Evolutionary conservation across 192 early-diverging fungal genomes (phyloP).

Genomic region (Paraglomus brasilianum): DNA sequence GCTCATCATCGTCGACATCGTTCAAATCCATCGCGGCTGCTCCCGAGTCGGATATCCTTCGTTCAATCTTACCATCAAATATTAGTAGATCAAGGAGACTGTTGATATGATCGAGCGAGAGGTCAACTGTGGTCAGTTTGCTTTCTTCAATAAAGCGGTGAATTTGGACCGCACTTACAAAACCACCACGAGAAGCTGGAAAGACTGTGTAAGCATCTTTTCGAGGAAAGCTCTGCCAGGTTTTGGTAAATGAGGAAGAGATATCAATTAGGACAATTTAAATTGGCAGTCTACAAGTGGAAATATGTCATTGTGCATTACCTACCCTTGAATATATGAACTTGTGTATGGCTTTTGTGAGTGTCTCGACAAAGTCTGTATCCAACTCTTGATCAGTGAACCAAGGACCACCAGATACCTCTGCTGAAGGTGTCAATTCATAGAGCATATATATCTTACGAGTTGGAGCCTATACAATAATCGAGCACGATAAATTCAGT

Average conservation of each 20-base stretch:
- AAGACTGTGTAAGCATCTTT: background rate
- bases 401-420: conserved; percentile 91
- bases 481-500: background rate
- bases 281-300: background rate
- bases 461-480: conserved; percentile 63
- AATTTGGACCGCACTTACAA: conserved; percentile 70
- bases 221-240: background rate
- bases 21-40: conserved; percentile 51
- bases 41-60: conserved; percentile 53
- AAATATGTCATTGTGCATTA: conserved; percentile 24
- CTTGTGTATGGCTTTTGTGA: conserved; percentile 70
- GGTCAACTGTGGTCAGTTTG: conserved; percentile 67
- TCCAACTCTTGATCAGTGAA: conserved; percentile 93
- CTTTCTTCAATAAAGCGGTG: conserved; percentile 69
- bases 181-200: conserved; percentile 62
- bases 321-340: conserved; percentile 67
- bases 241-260: background rate
- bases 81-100: conserved; percentile 79
- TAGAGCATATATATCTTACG: conserved; percentile 90
- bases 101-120: conserved; percentile 72
- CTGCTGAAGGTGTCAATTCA: conserved; percentile 76
- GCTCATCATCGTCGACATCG: conserved; percentile 54
- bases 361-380: conserved; percentile 82
- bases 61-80: conserved; percentile 83
- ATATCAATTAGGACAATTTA: background rate